Percentiles rank a stretch among this genome's conserved stretches.
These are phyloP conservation scores for Fusarium nanum DNA, from an alignment of 2,329 filamentous ascomycete species.

Conservation along the genomic window DNA sequence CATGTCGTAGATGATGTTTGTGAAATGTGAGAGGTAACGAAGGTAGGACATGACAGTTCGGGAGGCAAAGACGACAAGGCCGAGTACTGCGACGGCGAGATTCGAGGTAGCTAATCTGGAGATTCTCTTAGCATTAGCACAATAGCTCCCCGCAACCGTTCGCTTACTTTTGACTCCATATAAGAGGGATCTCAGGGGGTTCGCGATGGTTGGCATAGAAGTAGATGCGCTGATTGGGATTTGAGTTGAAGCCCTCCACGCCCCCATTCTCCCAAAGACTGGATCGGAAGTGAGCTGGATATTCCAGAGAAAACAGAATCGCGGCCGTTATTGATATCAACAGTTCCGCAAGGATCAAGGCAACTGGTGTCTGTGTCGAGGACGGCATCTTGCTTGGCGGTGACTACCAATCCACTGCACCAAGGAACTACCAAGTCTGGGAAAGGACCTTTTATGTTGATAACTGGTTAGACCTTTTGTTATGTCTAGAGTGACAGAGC, in stretches of 20 bases:
- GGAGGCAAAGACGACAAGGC: constrained; percentile 44
- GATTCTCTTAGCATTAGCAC: neutral
- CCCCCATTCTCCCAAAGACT: constrained; percentile 47
- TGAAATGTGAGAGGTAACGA: constrained; percentile 40
- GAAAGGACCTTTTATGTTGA: constrained; percentile 9
- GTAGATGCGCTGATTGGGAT: constrained; percentile 47
- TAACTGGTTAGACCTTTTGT: neutral
- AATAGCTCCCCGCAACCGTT: too few species aligned
- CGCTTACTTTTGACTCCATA: constrained; percentile 46
- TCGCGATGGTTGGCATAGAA: constrained; percentile 49
- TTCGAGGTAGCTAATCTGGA: constrained; percentile 47
- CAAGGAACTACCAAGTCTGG: neutral
- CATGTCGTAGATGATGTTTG: constrained; percentile 47
- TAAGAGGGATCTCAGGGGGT: constrained; percentile 44
- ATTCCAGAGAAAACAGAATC: constrained; percentile 42
- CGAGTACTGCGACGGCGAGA: constrained; percentile 48
- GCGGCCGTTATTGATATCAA: constrained; percentile 15
- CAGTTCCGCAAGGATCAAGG: constrained; percentile 38
- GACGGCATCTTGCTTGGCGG: constrained; percentile 24
- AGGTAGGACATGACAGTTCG: constrained; percentile 41
- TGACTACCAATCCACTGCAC: neutral
- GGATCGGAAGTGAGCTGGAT: constrained; percentile 41
- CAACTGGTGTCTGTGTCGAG: constrained; percentile 13
- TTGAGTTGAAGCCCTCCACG: constrained; percentile 48
- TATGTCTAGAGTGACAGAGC: neutral